Evolutionary conservation across 2,329 filamentous ascomycete genomes (phyloP), one percentile per base, ranked within the genome.

Genomic region (Leptographium flavum): DNA sequence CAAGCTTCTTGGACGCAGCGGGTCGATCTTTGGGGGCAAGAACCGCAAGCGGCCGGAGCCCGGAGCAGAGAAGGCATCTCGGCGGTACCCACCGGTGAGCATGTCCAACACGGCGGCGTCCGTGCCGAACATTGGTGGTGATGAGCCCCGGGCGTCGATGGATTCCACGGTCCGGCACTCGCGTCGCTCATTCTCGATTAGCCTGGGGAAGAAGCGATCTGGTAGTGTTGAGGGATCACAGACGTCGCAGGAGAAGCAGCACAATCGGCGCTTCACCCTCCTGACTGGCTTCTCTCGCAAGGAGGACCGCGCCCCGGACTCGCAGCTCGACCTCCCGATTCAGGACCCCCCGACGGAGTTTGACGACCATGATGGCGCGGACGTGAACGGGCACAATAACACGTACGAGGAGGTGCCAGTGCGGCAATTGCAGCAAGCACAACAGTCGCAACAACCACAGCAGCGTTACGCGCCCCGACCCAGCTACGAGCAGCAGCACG

Each of bases 51-150:
- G 71, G 48, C 56, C 65, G 9, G 73, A 71, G 46, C 55, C 46
- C 5, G 38, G 33, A 1, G 28, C 27, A 19, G 47, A 85, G 59
- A 79, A 80, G 50, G 66, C 47, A 1, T 45, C 74, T 44, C 80
- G 77, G 59, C 81, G 75, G 51, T 93, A 95, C 57, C 90, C 90
- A 46, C 90, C 90, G 4, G 83, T 90, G 40, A 94, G 87, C 66
- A 93, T 95, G 87, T 42, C 49, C 50, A 81, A 82, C 50, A 69
- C 38, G 17, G 39, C 25, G n/a, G 39, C 40, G n/a, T 21, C 43
- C 17, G 33, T 48, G 17, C 33, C 19, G 11, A 30, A 19, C 5
- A 11, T 7, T 15, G 13, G 38, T 1, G 37, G 13, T 1, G 50
- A 54, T n/a, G 47, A 50, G 61, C 67, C 76, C 69, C 30, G 75